These are phyloP conservation scores for Podospora comata DNA, from an alignment of 495 filamentous ascomycete species.

Conservation along the genomic window DNA sequence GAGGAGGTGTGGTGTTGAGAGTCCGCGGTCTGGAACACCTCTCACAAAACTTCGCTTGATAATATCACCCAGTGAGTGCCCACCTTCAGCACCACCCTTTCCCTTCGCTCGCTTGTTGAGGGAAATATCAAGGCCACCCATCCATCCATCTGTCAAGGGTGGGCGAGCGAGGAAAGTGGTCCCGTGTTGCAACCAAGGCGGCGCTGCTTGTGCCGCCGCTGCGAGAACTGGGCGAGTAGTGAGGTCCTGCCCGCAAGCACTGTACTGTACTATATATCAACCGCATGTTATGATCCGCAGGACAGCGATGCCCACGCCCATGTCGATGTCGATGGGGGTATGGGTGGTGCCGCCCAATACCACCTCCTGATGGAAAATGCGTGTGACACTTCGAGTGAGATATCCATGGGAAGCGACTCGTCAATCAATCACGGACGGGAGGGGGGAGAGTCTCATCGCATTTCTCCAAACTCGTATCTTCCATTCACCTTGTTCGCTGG, in stretches of 20 bases:
- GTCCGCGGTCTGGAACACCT: neutral
- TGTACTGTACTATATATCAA: neutral
- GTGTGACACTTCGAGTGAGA: neutral
- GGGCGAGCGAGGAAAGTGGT: neutral
- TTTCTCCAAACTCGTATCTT: neutral
- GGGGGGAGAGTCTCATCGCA: neutral
- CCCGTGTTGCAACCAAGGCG: neutral
- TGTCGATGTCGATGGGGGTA: neutral
- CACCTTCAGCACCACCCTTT: neutral
- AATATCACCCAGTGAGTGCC: neutral
- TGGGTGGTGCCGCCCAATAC: neutral
- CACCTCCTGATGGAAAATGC: neutral
- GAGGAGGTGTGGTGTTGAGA: neutral
- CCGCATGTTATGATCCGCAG: constrained; percentile 4
- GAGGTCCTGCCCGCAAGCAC: neutral
- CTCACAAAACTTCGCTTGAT: neutral
- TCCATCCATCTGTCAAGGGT: neutral
- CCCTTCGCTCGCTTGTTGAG: neutral
- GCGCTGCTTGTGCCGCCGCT: neutral
- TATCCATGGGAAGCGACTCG: neutral
- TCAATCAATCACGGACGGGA: neutral
- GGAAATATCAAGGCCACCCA: neutral
- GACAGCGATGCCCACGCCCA: neutral
- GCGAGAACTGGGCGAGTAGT: neutral
- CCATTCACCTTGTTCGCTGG: neutral